Evolutionary conservation across 176 grass and related monocot species (phyloP), one percentile per base, ranked within the genome.

Genomic region (Rhipidocladum racemiflorum): DNA sequence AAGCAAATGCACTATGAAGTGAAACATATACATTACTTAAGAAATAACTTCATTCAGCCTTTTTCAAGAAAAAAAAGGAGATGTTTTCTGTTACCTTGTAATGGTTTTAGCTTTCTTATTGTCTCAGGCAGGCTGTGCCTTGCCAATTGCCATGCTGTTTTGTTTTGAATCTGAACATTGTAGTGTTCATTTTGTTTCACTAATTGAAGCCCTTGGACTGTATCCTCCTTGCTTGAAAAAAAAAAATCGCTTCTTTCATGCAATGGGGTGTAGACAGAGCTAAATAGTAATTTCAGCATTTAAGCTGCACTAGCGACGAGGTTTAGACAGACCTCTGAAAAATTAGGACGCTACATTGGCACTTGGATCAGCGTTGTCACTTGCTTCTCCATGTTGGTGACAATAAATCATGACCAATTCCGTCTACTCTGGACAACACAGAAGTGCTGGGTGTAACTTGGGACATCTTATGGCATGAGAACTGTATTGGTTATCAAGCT

Each of bases 71-170:
- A 60, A 84, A 30, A 24, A 21, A 2, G 59, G 14, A 65, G 9
- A 1, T 73, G 20, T 56, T 64, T 61, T 70, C 28, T 71, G 54
- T 62, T 46, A 20, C 36, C 75, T 29, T 42, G 30, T 68, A 55
- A 44, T 76, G 23, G 48, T 7, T 57, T 45, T 76, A 84, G 50
- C 25, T 75, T 32, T 60, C 21, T 60, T 85, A 4, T 69, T 71
- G 2, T 62, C 42, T 49, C 51, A 77, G 65, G 54, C 15, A 53
- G 21, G 60, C 36, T 66, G 42, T 20, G 43, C 15, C 35, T 68
- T 27, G 9, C 14, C 64, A 85, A 24, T 68, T 27, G 9, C 14
- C 64, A 85, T 21, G 44, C 43, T 73, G 60, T 48, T 49, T 28
- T 77, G 28, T 38, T 15, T n/a, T 70, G 44, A 21, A 50, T 70